Evolutionary conservation across 176 grass and related monocot species (phyloP), one percentile per base, ranked within the genome.

Genomic region (Paspalum notatum): DNA sequence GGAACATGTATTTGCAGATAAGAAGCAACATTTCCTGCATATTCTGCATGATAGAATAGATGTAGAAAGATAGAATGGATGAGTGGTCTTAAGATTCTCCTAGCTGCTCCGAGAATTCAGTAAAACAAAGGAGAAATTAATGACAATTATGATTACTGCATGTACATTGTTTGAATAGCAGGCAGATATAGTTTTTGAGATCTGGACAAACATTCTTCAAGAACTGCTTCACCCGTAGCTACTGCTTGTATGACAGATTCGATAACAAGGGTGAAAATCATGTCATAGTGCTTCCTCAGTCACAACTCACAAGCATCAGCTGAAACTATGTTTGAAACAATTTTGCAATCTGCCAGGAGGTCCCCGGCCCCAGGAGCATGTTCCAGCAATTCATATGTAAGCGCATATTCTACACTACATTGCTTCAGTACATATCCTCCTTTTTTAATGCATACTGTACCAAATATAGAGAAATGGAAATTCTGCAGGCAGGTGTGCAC

Each of bases 121-220:
- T 46, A 32, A 78, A 55, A 17, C 56, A 65, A 37, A 11, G 26
- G 16, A 38, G 38, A 58, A 61, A 25, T 18, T 46, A 58, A 43
- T 60, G 38, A 54, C 1, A 59, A 52, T 52, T 48, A 10, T 9
- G 38, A 69, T 37, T 48, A 73, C 58, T 55, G 16, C 18, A 63
- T 74, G 65, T 26, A 18, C 54, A 37, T 47, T 68, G 40, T 8
- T 64, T 8, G 56, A 55, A 77, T 15, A 40, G 25, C 24, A 71
- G 13, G 40, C 58, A 87, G 57, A 47, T 13, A 66, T 43, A 72
- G 32, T 32, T 32, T 32, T 44, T 12, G 43, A n/a, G 47, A 48
- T 81, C 10, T 78, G 11, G 67, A 59, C 6, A 17, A 66, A 38
- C 75, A 74, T 74, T 84, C 41, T 81, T 59, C 47, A 37, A 24